These are phyloP conservation scores for Tillandsia leiboldiana DNA, from an alignment of 176 grass and related monocot species.

Conservation along the genomic window DNA sequence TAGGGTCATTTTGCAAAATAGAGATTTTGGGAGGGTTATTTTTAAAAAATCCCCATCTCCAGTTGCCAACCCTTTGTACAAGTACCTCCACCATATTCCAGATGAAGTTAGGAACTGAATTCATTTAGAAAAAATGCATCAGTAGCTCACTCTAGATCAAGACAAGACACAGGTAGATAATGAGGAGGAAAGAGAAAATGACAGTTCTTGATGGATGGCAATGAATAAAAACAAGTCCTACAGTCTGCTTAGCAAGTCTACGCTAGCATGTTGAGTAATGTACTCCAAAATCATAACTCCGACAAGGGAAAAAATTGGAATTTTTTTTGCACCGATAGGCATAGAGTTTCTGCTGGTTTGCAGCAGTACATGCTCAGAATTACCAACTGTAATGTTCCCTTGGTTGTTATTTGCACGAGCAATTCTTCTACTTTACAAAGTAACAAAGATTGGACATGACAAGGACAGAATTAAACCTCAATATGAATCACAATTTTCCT, in stretches of 20 bases:
- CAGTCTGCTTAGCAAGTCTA: neutral
- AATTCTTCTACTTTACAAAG: neutral
- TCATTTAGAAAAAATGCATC: too few relatives aligned
- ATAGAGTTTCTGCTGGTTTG: too few relatives aligned
- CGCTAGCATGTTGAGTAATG: neutral
- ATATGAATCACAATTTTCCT: neutral
- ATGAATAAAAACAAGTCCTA: neutral
- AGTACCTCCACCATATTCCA: constrained; percentile 45
- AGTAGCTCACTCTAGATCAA: too few relatives aligned
- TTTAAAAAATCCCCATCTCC: too few relatives aligned
- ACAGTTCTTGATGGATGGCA: neutral
- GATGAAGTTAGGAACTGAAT: neutral
- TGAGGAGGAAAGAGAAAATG: too few relatives aligned
- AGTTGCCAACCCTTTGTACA: constrained; percentile 85
- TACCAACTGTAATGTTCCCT: neutral
- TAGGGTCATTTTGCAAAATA: too few relatives aligned
- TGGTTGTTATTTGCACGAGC: neutral
- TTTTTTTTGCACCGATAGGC: neutral
- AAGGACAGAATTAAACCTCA: neutral
- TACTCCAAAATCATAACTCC: neutral
- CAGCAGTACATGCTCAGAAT: too few relatives aligned
- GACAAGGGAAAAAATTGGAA: neutral
- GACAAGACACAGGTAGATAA: too few relatives aligned
- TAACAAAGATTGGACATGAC: neutral
- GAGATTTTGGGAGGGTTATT: too few relatives aligned